phyloP scores from a whole-genome alignment of 768 basidiomycete genomes.

The Lyophyllum decastes region DNA sequence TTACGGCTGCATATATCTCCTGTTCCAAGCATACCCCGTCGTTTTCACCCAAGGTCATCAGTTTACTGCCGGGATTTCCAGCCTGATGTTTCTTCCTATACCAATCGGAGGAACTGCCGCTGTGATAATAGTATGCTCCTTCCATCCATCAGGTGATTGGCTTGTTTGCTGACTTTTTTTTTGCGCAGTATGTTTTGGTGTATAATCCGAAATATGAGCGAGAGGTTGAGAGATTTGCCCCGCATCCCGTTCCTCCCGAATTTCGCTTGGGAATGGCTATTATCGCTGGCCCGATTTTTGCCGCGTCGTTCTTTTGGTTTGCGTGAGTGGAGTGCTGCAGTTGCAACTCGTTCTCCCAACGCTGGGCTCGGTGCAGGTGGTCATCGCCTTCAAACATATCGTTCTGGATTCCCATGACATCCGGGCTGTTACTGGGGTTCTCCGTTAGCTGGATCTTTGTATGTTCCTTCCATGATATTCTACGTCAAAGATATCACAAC shows the following conservation, averaged over 20 bases:
- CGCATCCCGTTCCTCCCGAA: constrained; percentile 61
- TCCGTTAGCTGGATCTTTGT: constrained; percentile 57
- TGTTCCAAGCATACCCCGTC: constrained; percentile 64
- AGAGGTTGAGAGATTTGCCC: constrained; percentile 42
- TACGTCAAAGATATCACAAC: neutral
- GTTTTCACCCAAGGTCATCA: constrained; percentile 55
- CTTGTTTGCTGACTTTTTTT: neutral
- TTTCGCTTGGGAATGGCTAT: constrained; percentile 51
- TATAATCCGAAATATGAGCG: constrained; percentile 52
- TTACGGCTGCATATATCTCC: constrained; percentile 61
- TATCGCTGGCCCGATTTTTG: constrained; percentile 51
- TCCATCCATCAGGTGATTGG: neutral
- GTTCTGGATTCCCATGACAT: constrained; percentile 53
- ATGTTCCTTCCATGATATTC: constrained; percentile 21
- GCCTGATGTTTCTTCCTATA: constrained; percentile 66
- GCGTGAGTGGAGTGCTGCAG: constrained; percentile 31
- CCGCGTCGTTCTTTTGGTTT: constrained; percentile 67
- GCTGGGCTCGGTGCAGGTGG: constrained; percentile 41
- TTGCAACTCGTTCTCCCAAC: constrained; percentile 4
- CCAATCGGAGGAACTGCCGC: constrained; percentile 50
- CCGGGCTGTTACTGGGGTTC: constrained; percentile 53
- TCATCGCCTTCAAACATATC: constrained; percentile 54
- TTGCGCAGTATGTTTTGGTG: constrained; percentile 43
- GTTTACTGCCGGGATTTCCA: constrained; percentile 53
- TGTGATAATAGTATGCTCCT: constrained; percentile 39